Evolutionary conservation across 257 asterid genomes (phyloP).

Genomic region (Orobanche coerulescens): DNA sequence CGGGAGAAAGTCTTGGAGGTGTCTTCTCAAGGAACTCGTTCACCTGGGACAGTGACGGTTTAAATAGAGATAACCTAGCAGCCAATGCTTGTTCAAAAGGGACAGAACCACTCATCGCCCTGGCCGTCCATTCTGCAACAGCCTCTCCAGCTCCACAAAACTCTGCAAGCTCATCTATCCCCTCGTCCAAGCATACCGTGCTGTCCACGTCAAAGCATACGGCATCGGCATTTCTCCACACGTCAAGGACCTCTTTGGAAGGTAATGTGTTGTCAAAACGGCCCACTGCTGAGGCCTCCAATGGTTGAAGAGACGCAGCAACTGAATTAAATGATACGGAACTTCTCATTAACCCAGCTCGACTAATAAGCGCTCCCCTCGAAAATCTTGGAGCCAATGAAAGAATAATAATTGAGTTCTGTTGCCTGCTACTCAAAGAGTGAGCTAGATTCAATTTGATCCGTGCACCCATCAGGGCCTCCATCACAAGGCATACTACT

Average conservation of each 20-base stretch:
- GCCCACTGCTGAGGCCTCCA: conserved; percentile 31
- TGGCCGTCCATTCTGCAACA: conserved; percentile 94
- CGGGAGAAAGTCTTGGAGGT: conserved; percentile 92
- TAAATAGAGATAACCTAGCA: conserved; percentile 72
- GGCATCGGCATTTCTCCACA: conserved; percentile 62
- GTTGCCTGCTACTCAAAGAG: conserved; percentile 24
- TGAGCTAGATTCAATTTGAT: conserved; percentile 33
- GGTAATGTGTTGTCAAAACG: conserved; percentile 61
- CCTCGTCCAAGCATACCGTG: conserved; percentile 92
- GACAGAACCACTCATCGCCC: conserved; percentile 96
- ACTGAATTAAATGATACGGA: conserved; percentile 34
- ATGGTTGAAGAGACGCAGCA: conserved; percentile 54
- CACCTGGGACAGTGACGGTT: conserved; percentile 68
- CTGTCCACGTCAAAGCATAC: conserved; percentile 98
- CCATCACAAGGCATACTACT: too few species aligned
- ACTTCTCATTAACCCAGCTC: conserved; percentile 30
- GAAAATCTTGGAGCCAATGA: conserved; percentile 28
- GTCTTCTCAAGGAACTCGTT: conserved; percentile 65
- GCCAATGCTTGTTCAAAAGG: conserved; percentile 96
- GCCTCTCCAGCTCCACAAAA: conserved; percentile 97
- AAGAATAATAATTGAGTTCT: conserved; percentile 24
- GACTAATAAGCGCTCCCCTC: conserved; percentile 21
- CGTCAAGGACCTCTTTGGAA: conserved; percentile 66
- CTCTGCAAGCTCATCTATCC: conserved; percentile 95
- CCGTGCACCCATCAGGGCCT: conserved; percentile 46